Base-by-base conservation (phyloP, 2,329 filamentous ascomycete genomes). In the Fusarium illudens region DNA sequence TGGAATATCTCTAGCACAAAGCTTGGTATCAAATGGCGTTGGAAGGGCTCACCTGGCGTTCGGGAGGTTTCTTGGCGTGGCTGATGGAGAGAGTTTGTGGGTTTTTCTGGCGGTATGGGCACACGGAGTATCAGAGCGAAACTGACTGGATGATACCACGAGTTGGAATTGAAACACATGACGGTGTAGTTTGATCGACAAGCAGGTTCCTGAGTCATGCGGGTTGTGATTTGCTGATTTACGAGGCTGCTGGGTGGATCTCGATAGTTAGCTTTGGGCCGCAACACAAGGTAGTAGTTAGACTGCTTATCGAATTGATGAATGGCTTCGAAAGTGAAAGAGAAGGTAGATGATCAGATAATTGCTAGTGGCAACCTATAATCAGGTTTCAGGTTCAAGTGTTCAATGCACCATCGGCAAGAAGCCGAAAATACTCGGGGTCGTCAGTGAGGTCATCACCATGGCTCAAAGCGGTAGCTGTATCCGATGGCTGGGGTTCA, bases 1-100 rank as follows among this genome's bases (percentile, higher is more conserved):
- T 66, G 65, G 66, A 60, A 68, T 29, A 39, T 51, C 62, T 67
- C 62, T 54, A 66, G 58, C 39, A 19, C 29, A 63, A 69, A 64
- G 65, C 53, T 69, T 68, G 58, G 54, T 56, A 46, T 27, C 30
- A n/a, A n/a, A 39, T 30, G 37, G 37, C 22, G 52, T 46, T 20
- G 7, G 13, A 5, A 19, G 13, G 27, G 27, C 13, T 34, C 3
- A 11, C 13, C 17, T 42, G 36, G 52, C 37, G 39, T 48, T 56
- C 7, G 17, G 27, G n/a, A n/a, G 36, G 27, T 20, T 55, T 27
- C 17, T 19, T 29, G n/a, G 49, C 32, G 19, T 36, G 20, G 22
- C 49, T 25, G 22, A 52, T 22, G 32, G 32, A 30, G n/a, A 29
- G n/a, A n/a, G n/a, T n/a, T 30, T 17, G 44, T 13, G 7, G 25